A percentile compares a stretch with the other conserved stretches of the same genome.
These are phyloP conservation scores for Poa pratensis DNA, from an alignment of 176 grass and related monocot genomes.

Conservation along the genomic window DNA sequence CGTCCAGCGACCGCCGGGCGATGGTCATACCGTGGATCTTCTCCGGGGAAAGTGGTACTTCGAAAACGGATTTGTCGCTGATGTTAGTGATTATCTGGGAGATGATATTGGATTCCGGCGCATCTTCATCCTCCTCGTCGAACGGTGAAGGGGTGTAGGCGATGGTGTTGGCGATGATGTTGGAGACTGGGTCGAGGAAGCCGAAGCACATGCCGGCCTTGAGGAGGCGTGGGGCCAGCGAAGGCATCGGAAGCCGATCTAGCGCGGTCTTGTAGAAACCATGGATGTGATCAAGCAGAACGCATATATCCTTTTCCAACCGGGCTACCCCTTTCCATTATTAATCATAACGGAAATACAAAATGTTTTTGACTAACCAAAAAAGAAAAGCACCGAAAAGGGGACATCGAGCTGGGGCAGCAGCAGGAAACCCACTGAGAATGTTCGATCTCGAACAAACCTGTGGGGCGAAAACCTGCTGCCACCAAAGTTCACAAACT, in stretches of 20 bases:
- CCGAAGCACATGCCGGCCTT: slow-evolving; percentile 1
- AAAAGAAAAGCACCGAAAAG: too few species aligned
- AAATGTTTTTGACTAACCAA: too few species aligned
- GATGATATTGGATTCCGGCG: neutral
- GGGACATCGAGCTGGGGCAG: too few species aligned
- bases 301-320: neutral
- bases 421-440: too few species aligned
- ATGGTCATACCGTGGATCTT: neutral
- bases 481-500: too few species aligned
- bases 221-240: neutral
- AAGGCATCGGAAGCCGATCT: neutral
- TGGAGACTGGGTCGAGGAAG: slow-evolving; percentile 31
- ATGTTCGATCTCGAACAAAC: too few species aligned
- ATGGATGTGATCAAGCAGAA: slow-evolving; percentile 18
- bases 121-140: neutral
- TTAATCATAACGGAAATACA: too few species aligned
- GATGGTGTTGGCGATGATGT: slow-evolving; percentile 25
- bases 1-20: slow-evolving; percentile 21
- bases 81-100: slow-evolving; percentile 1
- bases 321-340: too few species aligned
- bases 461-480: too few species aligned
- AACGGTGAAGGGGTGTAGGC: neutral
- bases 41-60: neutral
- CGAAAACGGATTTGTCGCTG: neutral
- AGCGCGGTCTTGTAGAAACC: slow-evolving; percentile 14